phyloP scores from a whole-genome alignment of 345 rosid species.

The Eucalyptus fibrosa region DNA sequence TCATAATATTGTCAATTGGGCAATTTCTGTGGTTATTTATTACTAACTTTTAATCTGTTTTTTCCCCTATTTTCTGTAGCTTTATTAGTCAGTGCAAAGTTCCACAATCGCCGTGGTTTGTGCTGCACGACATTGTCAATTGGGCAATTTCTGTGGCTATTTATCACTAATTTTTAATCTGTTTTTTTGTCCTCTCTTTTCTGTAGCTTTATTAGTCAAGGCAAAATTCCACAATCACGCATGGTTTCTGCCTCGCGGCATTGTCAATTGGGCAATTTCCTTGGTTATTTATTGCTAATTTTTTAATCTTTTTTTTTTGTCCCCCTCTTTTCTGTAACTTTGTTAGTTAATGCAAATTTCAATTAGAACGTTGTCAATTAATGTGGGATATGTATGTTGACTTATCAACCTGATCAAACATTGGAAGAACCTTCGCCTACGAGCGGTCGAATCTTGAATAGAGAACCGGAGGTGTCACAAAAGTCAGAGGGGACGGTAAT shows the following conservation, averaged over 20 bases:
- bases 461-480: neutral
- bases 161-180: neutral
- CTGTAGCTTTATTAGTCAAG: neutral
- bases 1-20: neutral
- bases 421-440: neutral
- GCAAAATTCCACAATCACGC: neutral
- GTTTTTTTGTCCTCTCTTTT: neutral
- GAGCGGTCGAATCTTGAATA: neutral
- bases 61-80: neutral
- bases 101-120: neutral
- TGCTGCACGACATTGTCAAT: neutral
- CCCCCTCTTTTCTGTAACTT: neutral
- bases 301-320: no score
- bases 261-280: neutral
- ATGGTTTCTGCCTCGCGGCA: neutral
- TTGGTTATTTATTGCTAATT: neutral
- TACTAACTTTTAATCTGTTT: neutral
- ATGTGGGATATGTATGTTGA: neutral
- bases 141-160: neutral
- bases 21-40: neutral
- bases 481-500: neutral
- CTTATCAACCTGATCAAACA: neutral
- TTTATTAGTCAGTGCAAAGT: neutral
- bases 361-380: neutral
- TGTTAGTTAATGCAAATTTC: neutral